Evolutionary conservation across 345 rosid species (phyloP), one percentile per base, ranked within the genome.

Genomic region (Eucalyptus cloeziana): DNA sequence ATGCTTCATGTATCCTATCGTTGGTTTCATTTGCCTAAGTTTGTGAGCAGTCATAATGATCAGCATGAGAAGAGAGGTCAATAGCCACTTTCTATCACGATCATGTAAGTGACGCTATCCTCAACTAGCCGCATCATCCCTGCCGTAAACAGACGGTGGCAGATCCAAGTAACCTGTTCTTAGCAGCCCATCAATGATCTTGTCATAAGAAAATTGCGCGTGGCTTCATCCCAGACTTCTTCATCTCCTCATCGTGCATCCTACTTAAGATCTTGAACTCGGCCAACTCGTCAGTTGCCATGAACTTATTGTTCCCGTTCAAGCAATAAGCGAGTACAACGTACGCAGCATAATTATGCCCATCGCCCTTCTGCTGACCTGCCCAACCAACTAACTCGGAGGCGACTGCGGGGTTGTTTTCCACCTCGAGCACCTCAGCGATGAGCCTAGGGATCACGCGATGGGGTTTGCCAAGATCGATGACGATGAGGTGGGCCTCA

Each of bases 241-340:
- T 94, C 99, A 96, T 96, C 92, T 97, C 96, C 91, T 95, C 95
- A 89, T 96, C 89, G 90, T 96, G 99, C 99, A 97, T 95, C 91
- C 99, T 93, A 58, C 94, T 96, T 92, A 94, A 90, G 89, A 96
- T 96, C 90, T 97, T 95, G 54, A 97, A 85, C 90, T 96, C 98
- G 3, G 97, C 95, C 76, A 96, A 89, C 92, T 94, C 96, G 91
- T 96, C 98, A 4, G 99, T 99, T 1, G 98, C 96, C 15, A 98
- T 96, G 83, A 92, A 94, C 86, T 92, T 87, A n/a, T 93, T 93
- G 40, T 90, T 93, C 62, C 98, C 91, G 45, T 96, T 94, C 90
- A 97, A 93, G 92, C 99, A 96, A 89, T 97, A 95, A 80, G 99
- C 96, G 88, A 95, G 93, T 33, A 98, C 98, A 80, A 96, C 96